Evolutionary conservation across 805 yeast species (phyloP).

Genomic region (Maudiozyma barnettii): DNA sequence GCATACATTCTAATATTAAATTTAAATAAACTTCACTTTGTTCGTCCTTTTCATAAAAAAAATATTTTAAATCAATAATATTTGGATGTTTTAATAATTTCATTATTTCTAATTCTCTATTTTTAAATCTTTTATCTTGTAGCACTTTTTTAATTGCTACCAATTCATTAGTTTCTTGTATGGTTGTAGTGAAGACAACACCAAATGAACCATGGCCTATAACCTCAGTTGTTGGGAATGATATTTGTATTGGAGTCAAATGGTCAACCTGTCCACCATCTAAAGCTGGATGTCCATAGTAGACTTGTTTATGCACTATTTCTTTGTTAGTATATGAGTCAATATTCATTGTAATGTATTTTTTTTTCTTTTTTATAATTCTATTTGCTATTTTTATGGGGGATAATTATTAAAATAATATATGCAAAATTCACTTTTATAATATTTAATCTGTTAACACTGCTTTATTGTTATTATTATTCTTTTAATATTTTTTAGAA

Average conservation of each 20-base stretch:
- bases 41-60: constrained; percentile 70
- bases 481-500: no score
- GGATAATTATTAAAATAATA: no score
- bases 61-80: constrained; percentile 80
- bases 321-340: constrained; percentile 15
- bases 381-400: no score
- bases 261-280: background rate
- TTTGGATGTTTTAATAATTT: constrained; percentile 77
- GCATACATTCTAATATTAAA: constrained; percentile 82
- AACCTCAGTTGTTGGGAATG: constrained; percentile 75
- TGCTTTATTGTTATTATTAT: no score
- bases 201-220: constrained; percentile 99
- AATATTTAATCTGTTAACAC: no score
- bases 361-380: background rate
- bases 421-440: no score
- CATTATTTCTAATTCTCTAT: constrained; percentile 94
- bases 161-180: constrained; percentile 61
- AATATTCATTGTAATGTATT: constrained; percentile 10
- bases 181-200: constrained; percentile 82
- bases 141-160: constrained; percentile 95
- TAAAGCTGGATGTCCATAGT: constrained; percentile 10
- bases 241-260: constrained; percentile 36
- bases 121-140: constrained; percentile 89
- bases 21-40: constrained; percentile 59
- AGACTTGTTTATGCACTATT: constrained; percentile 27